A percentile compares a stretch with the other conserved stretches of the same genome.
These are phyloP conservation scores for Tagetes patula DNA, from an alignment of 129 eudicot species.

Conservation along the genomic window DNA sequence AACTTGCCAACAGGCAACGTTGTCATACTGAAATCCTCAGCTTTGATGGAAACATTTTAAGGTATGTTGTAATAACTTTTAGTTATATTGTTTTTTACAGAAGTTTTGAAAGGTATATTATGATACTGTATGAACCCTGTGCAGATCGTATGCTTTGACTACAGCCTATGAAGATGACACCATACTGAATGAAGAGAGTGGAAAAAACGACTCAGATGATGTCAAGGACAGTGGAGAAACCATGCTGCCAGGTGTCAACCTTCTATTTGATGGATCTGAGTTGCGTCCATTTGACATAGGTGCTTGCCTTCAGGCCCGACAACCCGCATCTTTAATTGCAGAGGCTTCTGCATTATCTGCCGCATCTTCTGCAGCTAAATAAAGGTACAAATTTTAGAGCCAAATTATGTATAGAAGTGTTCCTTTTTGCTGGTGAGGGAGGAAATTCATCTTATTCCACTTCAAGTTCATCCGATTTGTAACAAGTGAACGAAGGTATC, in stretches of 20 bases:
- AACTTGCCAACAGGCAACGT: conserved; percentile 42
- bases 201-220: conserved; percentile 61
- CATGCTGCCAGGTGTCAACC: conserved; percentile 83
- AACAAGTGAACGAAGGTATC: not conserved
- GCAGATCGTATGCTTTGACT: conserved; percentile 77
- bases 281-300: conserved; percentile 92
- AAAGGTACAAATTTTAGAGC: conserved; percentile 29
- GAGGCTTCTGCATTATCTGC: conserved; percentile 81
- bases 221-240: conserved; percentile 69
- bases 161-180: conserved; percentile 65
- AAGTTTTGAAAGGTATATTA: conserved; percentile 6
- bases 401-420: conserved; percentile 28
- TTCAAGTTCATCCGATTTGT: not conserved
- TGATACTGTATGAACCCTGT: conserved; percentile 32
- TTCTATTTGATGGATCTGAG: conserved; percentile 86
- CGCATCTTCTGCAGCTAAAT: conserved; percentile 12
- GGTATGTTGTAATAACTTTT: conserved; percentile 43
- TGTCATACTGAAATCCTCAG: conserved; percentile 36
- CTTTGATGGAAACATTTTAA: conserved; percentile 46
- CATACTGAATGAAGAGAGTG: conserved; percentile 58
- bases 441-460: conserved; percentile 10
- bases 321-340: conserved; percentile 80
- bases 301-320: conserved; percentile 97
- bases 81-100: not conserved
- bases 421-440: conserved; percentile 13